phyloP scores from a whole-genome alignment of 176 grass and related monocot genomes.

The Tillandsia fasciculata region DNA sequence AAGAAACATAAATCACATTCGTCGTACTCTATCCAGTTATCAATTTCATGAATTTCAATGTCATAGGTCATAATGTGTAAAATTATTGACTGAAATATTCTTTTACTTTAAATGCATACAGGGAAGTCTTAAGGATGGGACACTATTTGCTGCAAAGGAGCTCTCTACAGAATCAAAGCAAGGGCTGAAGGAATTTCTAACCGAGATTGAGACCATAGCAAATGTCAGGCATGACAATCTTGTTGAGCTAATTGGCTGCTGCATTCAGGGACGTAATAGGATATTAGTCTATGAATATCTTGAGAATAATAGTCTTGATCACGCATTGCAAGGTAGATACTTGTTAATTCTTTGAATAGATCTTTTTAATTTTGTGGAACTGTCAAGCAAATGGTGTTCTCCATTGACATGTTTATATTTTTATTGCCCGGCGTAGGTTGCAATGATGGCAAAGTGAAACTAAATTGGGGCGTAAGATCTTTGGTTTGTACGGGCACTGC shows the following conservation, averaged over 20 bases:
- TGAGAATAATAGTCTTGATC: constrained; percentile 50
- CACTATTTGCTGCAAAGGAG: constrained; percentile 35
- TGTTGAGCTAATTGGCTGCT: too few relatives aligned
- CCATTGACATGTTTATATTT: not conserved
- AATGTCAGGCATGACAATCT: constrained; percentile 12
- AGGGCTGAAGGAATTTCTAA: constrained; percentile 48
- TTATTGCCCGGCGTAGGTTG: not conserved
- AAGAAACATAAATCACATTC: too few relatives aligned
- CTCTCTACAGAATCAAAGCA: constrained; percentile 39
- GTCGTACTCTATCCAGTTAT: too few relatives aligned
- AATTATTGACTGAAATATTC: too few relatives aligned
- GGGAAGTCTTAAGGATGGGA: constrained; percentile 39
- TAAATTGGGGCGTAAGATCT: constrained; percentile 32
- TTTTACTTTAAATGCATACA: not conserved
- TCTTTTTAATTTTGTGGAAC: not conserved
- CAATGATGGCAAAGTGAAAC: not conserved
- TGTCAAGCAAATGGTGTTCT: not conserved
- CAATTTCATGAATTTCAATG: too few relatives aligned
- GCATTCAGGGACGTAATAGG: constrained; percentile 31
- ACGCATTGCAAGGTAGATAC: constrained; percentile 25
- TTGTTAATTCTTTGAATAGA: not conserved
- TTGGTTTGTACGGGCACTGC: constrained; percentile 35
- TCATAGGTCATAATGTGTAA: too few relatives aligned
- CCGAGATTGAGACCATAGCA: constrained; percentile 42
- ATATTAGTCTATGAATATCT: constrained; percentile 43